Percentiles rank a stretch among this genome's conserved stretches.
Conservation (phyloP, 257 asterid genomes). For the Solanum pennellii region DNA sequence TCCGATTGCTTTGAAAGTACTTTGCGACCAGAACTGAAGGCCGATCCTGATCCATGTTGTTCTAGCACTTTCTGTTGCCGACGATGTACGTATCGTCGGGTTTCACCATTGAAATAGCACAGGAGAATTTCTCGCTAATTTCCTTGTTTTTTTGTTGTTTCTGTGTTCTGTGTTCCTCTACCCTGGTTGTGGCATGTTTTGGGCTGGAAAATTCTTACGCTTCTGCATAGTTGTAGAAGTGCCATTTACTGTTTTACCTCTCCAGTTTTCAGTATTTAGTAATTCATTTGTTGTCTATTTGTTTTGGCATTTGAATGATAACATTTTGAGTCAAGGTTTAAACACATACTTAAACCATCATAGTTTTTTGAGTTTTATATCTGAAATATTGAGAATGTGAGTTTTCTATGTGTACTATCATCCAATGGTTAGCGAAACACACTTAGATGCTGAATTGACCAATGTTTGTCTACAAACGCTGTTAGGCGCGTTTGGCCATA, state of each 20-base stretch:
- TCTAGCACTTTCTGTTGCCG: background rate
- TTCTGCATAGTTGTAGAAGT: background rate
- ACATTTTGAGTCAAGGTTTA: background rate
- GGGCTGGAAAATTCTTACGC: background rate
- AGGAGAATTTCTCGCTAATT: background rate
- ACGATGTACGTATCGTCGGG: background rate
- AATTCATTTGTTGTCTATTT: background rate
- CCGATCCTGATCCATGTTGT: background rate
- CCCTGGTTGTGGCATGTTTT: background rate
- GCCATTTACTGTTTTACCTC: background rate
- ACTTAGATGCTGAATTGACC: background rate
- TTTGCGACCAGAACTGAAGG: background rate
- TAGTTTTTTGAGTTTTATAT: background rate
- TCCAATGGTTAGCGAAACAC: background rate
- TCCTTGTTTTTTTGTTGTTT: background rate
- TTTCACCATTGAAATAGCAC: background rate
- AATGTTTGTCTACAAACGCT: background rate
- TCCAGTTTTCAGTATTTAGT: background rate
- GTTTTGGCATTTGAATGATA: background rate
- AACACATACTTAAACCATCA: background rate
- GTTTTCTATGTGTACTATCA: background rate
- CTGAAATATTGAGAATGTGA: background rate
- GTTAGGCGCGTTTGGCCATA: background rate
- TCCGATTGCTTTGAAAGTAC: background rate
- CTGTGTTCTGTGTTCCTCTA: background rate